Percentiles rank a stretch among this genome's conserved stretches.
Conservation (phyloP, 768 basidiomycete genomes). For the Boletus rufocinnamomeus region DNA sequence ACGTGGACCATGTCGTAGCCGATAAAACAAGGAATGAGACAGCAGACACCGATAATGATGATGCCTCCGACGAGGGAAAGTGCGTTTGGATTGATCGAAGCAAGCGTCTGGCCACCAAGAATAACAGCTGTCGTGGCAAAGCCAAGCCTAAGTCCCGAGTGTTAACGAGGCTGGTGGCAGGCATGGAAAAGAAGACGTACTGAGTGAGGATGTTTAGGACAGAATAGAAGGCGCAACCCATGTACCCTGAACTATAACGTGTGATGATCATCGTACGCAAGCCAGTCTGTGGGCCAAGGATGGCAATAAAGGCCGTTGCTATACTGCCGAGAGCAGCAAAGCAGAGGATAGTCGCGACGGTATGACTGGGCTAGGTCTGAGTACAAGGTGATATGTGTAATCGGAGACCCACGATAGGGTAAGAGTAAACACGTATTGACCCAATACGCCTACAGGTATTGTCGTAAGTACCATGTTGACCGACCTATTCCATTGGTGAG, state of each 20-base stretch:
- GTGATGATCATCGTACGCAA: conserved; percentile 56
- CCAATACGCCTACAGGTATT: conserved; percentile 53
- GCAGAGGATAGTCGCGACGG: conserved; percentile 46
- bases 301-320: conserved; percentile 52
- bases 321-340: conserved; percentile 47
- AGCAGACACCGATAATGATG: conserved; percentile 45
- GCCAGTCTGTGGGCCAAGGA: conserved; percentile 53
- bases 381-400: not conserved
- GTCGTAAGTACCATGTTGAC: conserved; percentile 50
- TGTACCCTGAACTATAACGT: conserved; percentile 50
- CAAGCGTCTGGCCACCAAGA: conserved; percentile 53
- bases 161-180: not conserved
- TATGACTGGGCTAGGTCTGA: conserved; percentile 35
- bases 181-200: conserved; percentile 18
- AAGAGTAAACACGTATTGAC: conserved; percentile 49
- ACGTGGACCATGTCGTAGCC: conserved; percentile 49
- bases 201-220: conserved; percentile 56
- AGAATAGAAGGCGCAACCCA: conserved; percentile 51
- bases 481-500: conserved; percentile 35
- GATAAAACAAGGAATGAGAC: conserved; percentile 47
- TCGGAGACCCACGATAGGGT: conserved; percentile 42
- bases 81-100: conserved; percentile 45
- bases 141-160: conserved; percentile 38
- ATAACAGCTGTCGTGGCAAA: conserved; percentile 53
- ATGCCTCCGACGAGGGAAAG: conserved; percentile 51